phyloP scores from a whole-genome alignment of 129 eudicot species.

The Cynara cardunculus region DNA sequence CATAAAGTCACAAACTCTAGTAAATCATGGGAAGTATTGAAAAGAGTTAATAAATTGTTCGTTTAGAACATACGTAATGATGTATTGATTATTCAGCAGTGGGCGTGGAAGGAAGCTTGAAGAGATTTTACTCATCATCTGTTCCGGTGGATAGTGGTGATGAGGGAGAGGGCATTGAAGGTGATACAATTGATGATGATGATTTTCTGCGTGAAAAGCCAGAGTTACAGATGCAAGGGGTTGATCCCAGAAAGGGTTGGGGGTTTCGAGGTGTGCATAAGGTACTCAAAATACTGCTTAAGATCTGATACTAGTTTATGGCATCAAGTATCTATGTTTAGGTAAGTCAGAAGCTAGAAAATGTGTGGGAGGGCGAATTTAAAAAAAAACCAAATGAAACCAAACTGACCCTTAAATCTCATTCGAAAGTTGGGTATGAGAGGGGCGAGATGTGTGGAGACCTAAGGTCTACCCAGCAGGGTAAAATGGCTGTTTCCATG shows the following conservation, averaged over 20 bases:
- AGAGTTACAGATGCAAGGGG: slow-evolving; percentile 61
- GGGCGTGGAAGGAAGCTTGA: slow-evolving; percentile 48
- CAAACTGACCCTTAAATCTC: no score
- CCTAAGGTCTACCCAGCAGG: no score
- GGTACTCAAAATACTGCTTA: slow-evolving; percentile 34
- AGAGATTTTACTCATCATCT: slow-evolving; percentile 45
- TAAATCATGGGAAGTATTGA: background rate
- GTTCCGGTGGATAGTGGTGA: slow-evolving; percentile 29
- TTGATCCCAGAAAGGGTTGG: slow-evolving; percentile 94
- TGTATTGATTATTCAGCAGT: slow-evolving; percentile 25
- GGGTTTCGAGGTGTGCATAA: slow-evolving; percentile 91
- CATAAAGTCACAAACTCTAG: background rate
- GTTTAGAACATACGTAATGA: slow-evolving; percentile 1
- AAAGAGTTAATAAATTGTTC: background rate
- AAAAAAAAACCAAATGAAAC: no score
- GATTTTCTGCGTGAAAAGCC: slow-evolving; percentile 58
- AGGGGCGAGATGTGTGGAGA: no score
- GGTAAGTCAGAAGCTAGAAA: no score
- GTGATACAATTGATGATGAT: slow-evolving; percentile 32
- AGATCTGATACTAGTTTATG: background rate
- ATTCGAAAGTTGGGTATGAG: no score
- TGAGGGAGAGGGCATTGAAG: slow-evolving; percentile 22
- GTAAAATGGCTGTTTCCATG: no score
- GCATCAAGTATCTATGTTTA: background rate
- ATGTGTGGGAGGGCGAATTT: no score